These are phyloP conservation scores for Sesbania bispinosa DNA, from an alignment of 306 rosid genomes.

Conservation along the genomic window DNA sequence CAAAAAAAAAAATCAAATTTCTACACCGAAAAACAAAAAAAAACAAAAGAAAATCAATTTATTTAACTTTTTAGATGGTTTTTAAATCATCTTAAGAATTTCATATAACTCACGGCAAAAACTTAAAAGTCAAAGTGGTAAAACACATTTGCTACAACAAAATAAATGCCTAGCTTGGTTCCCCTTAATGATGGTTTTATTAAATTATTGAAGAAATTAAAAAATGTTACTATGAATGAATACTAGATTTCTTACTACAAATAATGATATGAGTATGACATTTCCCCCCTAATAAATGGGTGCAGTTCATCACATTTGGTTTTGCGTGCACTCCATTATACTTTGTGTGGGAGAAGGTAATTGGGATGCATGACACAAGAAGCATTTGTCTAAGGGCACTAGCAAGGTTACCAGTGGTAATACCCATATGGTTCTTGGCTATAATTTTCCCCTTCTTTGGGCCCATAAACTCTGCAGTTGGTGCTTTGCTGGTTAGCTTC, in stretches of 20 bases:
- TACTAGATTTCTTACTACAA: neutral
- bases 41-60: too few relatives aligned
- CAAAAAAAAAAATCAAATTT: too few relatives aligned
- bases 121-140: neutral
- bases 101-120: too few relatives aligned
- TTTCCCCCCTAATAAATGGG: neutral
- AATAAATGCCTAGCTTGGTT: neutral
- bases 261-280: too few relatives aligned
- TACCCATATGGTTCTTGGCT: conserved; percentile 95
- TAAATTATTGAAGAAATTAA: too few relatives aligned
- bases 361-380: conserved; percentile 92
- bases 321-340: conserved; percentile 96
- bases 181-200: neutral
- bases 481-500: conserved; percentile 94
- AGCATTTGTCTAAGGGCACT: conserved; percentile 83
- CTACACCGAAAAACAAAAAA: too few relatives aligned
- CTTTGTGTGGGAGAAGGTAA: conserved; percentile 99
- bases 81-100: too few relatives aligned
- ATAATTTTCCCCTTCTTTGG: conserved; percentile 97
- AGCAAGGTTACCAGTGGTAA: conserved; percentile 89
- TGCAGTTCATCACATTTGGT: conserved; percentile 97
- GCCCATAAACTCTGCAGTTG: conserved; percentile 91
- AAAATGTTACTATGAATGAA: neutral
- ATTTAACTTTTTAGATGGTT: too few relatives aligned
- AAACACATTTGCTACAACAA: neutral